phyloP scores from a whole-genome alignment of 2,329 filamentous ascomycete species.

The Fusarium chlamydosporum region DNA sequence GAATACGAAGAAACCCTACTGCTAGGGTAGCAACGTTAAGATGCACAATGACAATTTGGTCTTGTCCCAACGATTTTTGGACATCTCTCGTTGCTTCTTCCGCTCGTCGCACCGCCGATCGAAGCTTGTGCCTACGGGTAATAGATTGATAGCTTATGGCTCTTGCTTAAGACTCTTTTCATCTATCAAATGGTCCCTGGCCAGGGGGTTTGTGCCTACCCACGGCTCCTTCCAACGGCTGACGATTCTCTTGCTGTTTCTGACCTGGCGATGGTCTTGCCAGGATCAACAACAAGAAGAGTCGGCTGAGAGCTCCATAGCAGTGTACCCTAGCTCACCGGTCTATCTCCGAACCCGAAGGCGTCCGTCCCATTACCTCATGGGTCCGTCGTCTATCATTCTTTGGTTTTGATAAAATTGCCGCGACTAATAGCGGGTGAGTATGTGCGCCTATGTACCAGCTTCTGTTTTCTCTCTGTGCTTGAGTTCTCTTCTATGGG shows the following conservation, averaged over 20 bases:
- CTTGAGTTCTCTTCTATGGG: conserved; percentile 29
- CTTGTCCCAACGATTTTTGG: conserved; percentile 25
- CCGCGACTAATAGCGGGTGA: conserved; percentile 41
- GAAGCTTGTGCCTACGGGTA: conserved; percentile 29
- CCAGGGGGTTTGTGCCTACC: conserved; percentile 31
- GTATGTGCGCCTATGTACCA: conserved; percentile 26
- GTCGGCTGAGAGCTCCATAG: conserved; percentile 47
- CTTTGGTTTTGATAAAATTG: conserved; percentile 23
- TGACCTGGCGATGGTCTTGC: conserved; percentile 40
- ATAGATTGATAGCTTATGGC: conserved; percentile 19
- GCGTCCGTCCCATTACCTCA: conserved; percentile 31
- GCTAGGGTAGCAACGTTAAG: conserved; percentile 18
- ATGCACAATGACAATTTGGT: conserved; percentile 29
- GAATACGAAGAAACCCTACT: conserved; percentile 34
- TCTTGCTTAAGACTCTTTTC: conserved; percentile 25
- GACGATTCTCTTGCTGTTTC: conserved; percentile 47
- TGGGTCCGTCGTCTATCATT: conserved; percentile 18
- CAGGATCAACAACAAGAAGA: conserved; percentile 45
- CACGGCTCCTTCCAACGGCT: conserved; percentile 42
- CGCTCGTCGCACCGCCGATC: conserved; percentile 33
- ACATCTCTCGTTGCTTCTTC: conserved; percentile 41
- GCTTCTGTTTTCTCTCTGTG: conserved; percentile 32
- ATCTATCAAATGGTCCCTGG: conserved; percentile 44
- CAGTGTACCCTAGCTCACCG: conserved; percentile 43
- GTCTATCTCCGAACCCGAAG: conserved; percentile 41